Conservation (phyloP, 352 stramenopile species). For the Globisporangium megalacanthum region DNA sequence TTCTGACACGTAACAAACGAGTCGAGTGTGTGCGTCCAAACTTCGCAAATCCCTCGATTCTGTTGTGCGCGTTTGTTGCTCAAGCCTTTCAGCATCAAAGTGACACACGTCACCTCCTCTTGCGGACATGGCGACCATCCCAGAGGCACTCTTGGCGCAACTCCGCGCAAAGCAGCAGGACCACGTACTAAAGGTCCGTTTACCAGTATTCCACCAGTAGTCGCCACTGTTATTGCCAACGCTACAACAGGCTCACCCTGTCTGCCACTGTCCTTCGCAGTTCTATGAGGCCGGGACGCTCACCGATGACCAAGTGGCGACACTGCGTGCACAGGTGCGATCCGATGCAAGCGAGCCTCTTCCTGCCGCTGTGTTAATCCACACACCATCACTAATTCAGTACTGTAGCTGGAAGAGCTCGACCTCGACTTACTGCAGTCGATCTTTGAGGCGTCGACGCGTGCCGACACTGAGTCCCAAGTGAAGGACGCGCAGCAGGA, state of each 20-base stretch:
- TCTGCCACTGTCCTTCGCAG: slow-evolving; percentile 15
- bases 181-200: slow-evolving; percentile 61
- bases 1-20: no score
- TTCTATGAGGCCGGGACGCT: slow-evolving; percentile 66
- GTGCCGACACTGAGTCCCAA: slow-evolving; percentile 11
- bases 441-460: slow-evolving; percentile 61
- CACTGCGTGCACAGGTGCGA: slow-evolving; percentile 41
- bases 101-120: neutral
- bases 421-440: slow-evolving; percentile 60
- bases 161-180: slow-evolving; percentile 44
- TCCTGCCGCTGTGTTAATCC: neutral
- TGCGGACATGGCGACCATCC: slow-evolving; percentile 7
- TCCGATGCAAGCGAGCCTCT: neutral
- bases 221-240: no score
- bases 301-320: slow-evolving; percentile 25
- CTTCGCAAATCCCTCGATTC: no score
- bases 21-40: no score
- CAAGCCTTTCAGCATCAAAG: no score
- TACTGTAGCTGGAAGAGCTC: slow-evolving; percentile 46
- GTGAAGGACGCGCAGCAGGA: slow-evolving; percentile 2
- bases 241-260: neutral
- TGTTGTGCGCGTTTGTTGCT: no score
- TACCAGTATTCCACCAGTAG: neutral
- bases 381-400: neutral
- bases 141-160: slow-evolving; percentile 22